Evolutionary conservation across 306 rosid genomes (phyloP).

Genomic region (Cucurbita moschata): DNA sequence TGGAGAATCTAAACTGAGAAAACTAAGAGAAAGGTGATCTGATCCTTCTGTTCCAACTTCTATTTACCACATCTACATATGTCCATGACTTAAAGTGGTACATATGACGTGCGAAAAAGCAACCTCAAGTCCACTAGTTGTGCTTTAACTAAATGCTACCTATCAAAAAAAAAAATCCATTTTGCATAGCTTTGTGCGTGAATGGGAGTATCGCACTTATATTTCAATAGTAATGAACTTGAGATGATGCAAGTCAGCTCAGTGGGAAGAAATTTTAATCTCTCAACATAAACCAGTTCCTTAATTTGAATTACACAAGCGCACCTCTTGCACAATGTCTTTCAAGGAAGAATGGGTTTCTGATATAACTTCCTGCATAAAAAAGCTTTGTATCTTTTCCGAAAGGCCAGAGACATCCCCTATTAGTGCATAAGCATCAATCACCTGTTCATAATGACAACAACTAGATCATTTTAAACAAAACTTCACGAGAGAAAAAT

Average conservation of each 20-base stretch:
- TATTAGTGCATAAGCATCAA: conserved; percentile 92
- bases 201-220: neutral
- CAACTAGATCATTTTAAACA: neutral
- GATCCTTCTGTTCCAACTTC: neutral
- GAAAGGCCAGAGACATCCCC: conserved; percentile 94
- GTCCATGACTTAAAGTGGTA: neutral
- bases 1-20: neutral
- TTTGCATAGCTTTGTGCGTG: neutral
- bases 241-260: neutral
- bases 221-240: neutral
- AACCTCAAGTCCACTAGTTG: neutral
- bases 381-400: conserved; percentile 97
- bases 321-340: conserved; percentile 66
- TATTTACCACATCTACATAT: neutral
- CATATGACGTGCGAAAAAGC: neutral
- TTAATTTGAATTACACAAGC: neutral
- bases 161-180: neutral
- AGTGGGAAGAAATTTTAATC: neutral
- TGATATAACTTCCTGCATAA: conserved; percentile 97
- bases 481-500: neutral
- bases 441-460: conserved; percentile 40
- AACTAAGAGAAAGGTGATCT: neutral
- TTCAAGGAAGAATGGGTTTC: conserved; percentile 77
- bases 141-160: neutral
- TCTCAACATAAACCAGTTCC: neutral